Base-by-base conservation (phyloP, 2,329 filamentous ascomycete genomes). In the Paraconiothyrium sp. region DNA sequence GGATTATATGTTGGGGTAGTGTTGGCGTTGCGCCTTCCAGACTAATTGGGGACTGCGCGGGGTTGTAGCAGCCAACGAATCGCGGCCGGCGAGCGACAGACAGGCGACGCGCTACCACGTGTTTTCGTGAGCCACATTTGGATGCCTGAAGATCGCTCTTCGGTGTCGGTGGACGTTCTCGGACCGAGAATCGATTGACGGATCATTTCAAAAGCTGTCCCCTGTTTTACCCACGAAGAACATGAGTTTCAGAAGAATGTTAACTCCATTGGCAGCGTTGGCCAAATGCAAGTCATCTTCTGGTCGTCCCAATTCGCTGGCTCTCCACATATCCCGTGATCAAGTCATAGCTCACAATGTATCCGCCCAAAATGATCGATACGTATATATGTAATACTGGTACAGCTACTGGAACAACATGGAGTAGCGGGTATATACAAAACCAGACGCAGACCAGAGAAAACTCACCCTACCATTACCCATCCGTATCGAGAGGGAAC, bases 81-180 rank as follows among this genome's bases (percentile, higher is more conserved):
- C n/a, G 48, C 30, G 32, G 11, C 16, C 13, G 10, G 48, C 32
- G 6, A 1, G 48, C 47, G 32, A 22, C 16, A 22, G 10, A 32
- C 32, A 1, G 5, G 30, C 22, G 48, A 37, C 48, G 32, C 32
- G 30, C 16, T 10, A 11, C 16, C 48, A 51, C 27, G 48, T 51
- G 48, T 32, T 51, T 51, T 51, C 48, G 48, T 51, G 48, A 41
- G 14, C n/a, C 39, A 41, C 14, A 6, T 41, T 41, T 41, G 37
- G 37, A 14, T 41, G 9, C 37, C 37, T 41, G 11, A 13, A 37
- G 35, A 14, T 37, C 2, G 11, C 35, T 10, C 11, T 10, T 14
- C 35, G 35, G 37, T 13, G 16, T 41, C 13, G 11, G 37, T 41
- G 37, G 16, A 16, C 37, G 14, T 41, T 41, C 37, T 14, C 11